Base-by-base conservation (phyloP, 208 protist species). In the Acanthamoeba castellanii region DNA sequence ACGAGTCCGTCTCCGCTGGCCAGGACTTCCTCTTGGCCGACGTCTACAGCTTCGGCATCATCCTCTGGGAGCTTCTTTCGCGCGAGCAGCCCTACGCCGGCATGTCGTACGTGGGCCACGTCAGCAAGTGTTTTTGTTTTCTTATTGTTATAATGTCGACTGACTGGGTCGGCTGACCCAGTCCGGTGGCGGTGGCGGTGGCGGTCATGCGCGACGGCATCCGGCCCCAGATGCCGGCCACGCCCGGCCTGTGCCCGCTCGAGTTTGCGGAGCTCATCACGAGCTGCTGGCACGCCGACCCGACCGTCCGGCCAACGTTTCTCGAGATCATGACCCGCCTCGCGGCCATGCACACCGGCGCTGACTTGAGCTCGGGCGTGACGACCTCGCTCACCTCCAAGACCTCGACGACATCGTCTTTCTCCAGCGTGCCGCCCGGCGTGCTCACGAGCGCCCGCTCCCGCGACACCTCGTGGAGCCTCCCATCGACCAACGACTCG, bases 1-100 rank as follows among this genome's bases (percentile, higher is more conserved):
- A 47, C 25, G 61, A 93, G 52, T 66, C 59, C 8, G 37, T 42
- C 37, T 42, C 55, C 55, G 37, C 37, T 3, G 50, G 50, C 59
- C 6, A 66, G 2, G 59, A 25, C 14, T 11, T 30, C 59, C 6
- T 32, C 37, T 7, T 32, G 55, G 27, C 82, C 37, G 82, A 90
- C 22, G 82, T 90, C 18, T 90, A 90, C 82, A 11, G 32, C 18
- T 64, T 90, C 8, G 59, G 59, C 27, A 90, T 90, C 55, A 64
- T 90, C 52, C 37, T 90, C 14, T 90, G 82, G 82, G 82, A 90
- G 82, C 27, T 68, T 11, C 59, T 66, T 14, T 25, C 59, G 14
- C 59, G 59, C 59, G 59, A 66, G 22, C 59, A 66, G 59, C 59
- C 59, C 59, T 66, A 66, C 25, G 5, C 22, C 22, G 59, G 59